These are phyloP conservation scores for Tothia fuscella DNA, from an alignment of 2,329 filamentous ascomycete species.

Conservation along the genomic window DNA sequence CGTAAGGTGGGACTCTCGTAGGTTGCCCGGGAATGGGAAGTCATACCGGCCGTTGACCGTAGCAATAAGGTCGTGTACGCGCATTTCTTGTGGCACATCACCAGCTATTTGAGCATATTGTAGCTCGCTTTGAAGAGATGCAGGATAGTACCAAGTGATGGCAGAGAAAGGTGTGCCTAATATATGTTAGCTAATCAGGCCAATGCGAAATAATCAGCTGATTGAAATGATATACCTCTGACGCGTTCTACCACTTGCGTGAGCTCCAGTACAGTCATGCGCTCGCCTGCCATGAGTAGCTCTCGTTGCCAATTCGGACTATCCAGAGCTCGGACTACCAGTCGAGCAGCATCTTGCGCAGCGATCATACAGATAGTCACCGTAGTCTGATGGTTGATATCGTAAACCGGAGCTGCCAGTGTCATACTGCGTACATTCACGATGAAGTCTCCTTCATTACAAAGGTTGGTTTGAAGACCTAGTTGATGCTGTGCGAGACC, in stretches of 20 bases:
- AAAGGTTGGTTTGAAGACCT: constrained; percentile 42
- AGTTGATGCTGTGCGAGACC: constrained; percentile 51
- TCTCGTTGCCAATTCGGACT: constrained; percentile 55
- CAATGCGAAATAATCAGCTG: background rate
- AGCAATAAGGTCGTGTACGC: constrained; percentile 49
- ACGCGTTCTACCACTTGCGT: constrained; percentile 43
- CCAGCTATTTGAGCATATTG: constrained; percentile 25
- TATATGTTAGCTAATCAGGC: constrained; percentile 17
- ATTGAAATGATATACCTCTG: constrained; percentile 20
- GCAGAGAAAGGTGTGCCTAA: background rate
- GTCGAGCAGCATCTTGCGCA: constrained; percentile 57
- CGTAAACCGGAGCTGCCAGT: constrained; percentile 47
- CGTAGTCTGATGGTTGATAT: constrained; percentile 33
- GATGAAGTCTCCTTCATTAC: constrained; percentile 51
- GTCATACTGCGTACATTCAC: constrained; percentile 47
- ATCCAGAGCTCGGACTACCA: constrained; percentile 57
- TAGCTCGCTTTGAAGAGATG: constrained; percentile 30
- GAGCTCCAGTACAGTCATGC: constrained; percentile 48
- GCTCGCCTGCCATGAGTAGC: constrained; percentile 57
- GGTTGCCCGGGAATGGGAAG: constrained; percentile 43
- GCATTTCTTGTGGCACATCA: constrained; percentile 25
- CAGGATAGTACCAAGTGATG: background rate
- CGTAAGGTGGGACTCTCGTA: constrained; percentile 36
- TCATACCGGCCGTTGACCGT: constrained; percentile 59
- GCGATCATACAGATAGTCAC: constrained; percentile 57